Evolutionary conservation across 805 yeast species (phyloP), one percentile per base, ranked within the genome.

Genomic region (Hanseniaspora mollemarum): DNA sequence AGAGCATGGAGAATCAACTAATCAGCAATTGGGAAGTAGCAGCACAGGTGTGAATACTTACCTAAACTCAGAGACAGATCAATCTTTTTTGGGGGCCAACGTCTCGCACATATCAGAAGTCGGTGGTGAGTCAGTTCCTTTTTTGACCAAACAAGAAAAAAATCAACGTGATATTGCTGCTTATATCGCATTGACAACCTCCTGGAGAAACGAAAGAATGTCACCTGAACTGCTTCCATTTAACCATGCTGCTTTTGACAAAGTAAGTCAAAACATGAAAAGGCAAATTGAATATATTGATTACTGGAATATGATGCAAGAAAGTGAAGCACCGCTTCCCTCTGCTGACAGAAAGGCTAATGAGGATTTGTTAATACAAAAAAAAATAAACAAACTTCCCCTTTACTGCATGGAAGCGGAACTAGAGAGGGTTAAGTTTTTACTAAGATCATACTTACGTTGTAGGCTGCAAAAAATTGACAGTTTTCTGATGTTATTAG

Each of bases 341-440:
- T 26, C 40, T 16, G 24, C 25, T 22, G 50, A 51, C 28, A 43
- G 42, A 18, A 15, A 53, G 55, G 33, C 55, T 42, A 59, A 58
- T 21, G 51, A 48, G 21, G 45, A 40, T 21, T 22, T 48, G 3
- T 21, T 48, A 12, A 36, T 48, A 8, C 37, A 40, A 19, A 48
- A 48, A 26, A 71, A 67, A 48, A 85, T 81, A 54, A 79, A 80
- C 64, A 88, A 88, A 60, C 66, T 90, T 53, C 81, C 84, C 53
- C 69, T 88, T 42, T 77, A 92, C 69, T 76, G 94, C 22, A 80
- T 90, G 57, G 98, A 92, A 61, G 82, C 94, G 13, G 97, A 92
- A 58, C 73, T 92, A 22, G 97, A 92, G 59, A 69, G 98, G 52
- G 76, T 87, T 28, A 86, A 81, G 58, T 92, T 81, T 62, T 65